Conservation (phyloP, 306 rosid genomes). For the Canavalia ensiformis region DNA sequence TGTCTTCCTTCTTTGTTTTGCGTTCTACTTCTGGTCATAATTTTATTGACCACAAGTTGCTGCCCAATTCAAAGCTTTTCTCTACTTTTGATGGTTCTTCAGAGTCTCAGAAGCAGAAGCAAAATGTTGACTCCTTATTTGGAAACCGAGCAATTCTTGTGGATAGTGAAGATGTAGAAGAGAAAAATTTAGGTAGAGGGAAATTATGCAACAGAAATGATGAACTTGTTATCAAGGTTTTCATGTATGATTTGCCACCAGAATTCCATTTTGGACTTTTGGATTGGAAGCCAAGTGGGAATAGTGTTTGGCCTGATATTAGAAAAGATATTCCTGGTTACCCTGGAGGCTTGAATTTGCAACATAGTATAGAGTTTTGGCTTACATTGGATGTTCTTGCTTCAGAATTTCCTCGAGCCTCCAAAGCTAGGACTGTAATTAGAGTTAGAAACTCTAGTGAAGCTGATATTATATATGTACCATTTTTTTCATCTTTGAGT, state of each 20-base stretch:
- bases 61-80: conserved; percentile 59
- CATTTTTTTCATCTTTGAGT: conserved; percentile 82
- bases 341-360: conserved; percentile 83
- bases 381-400: conserved; percentile 82
- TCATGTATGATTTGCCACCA: conserved; percentile 74
- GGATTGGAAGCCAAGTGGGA: conserved; percentile 64
- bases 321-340: conserved; percentile 60
- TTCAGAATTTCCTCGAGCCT: conserved; percentile 62
- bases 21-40: conserved; percentile 55
- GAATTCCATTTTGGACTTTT: conserved; percentile 82
- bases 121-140: conserved; percentile 47
- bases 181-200: conserved; percentile 25
- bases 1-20: conserved; percentile 72
- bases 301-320: conserved; percentile 76
- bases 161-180: conserved; percentile 49
- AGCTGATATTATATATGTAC: conserved; percentile 79
- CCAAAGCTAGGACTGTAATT: conserved; percentile 56
- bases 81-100: conserved; percentile 35
- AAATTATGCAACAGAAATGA: conserved; percentile 44
- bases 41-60: conserved; percentile 47
- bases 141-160: conserved; percentile 64
- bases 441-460: conserved; percentile 72
- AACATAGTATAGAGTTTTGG: conserved; percentile 90
- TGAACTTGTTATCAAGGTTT: conserved; percentile 62
- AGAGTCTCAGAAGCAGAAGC: conserved; percentile 27